A percentile compares a stretch with the other conserved stretches of the same genome.
Evolutionary conservation across 2,329 filamentous ascomycete species (phyloP).

Genomic region (Pseudogymnoascus sp.): DNA sequence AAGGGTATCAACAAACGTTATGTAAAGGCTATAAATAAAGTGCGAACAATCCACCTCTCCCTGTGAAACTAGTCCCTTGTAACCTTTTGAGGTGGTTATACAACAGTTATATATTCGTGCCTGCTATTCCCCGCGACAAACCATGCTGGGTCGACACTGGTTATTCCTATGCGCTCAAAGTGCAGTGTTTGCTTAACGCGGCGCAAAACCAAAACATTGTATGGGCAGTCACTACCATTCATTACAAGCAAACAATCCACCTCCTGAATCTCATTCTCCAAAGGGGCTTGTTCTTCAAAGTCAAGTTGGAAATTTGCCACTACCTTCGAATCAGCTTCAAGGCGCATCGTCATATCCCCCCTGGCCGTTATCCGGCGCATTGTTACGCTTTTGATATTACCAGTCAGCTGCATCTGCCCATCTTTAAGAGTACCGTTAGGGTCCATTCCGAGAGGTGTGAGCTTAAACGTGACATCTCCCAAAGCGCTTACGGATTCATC

Average conservation of each 20-base stretch:
- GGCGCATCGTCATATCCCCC: slow-evolving; percentile 1
- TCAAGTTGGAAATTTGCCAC: slow-evolving; percentile 9
- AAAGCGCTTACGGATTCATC: background rate
- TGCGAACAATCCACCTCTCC: too few relatives aligned
- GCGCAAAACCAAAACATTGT: slow-evolving; percentile 11
- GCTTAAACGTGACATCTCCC: slow-evolving; percentile 9
- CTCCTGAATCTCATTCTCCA: background rate
- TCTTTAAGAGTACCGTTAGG: slow-evolving; percentile 10
- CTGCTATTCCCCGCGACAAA: slow-evolving; percentile 2
- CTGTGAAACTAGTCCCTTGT: background rate
- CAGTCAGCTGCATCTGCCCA: slow-evolving; percentile 10
- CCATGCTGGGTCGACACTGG: slow-evolving; percentile 12
- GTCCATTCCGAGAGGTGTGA: slow-evolving; percentile 8
- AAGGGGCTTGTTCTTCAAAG: slow-evolving; percentile 5
- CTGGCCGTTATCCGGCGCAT: slow-evolving; percentile 1
- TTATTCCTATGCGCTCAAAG: slow-evolving; percentile 13
- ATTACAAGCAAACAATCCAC: slow-evolving; percentile 11
- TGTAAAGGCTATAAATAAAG: too few relatives aligned
- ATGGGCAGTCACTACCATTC: background rate
- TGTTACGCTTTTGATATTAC: slow-evolving; percentile 1
- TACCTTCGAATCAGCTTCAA: background rate
- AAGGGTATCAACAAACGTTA: too few relatives aligned
- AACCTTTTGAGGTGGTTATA: background rate
- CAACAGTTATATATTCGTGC: slow-evolving; percentile 12
- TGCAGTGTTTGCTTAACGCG: slow-evolving; percentile 1